Base-by-base conservation (phyloP, 1,284 basidiomycete genomes). In the Pholiota adiposa region DNA sequence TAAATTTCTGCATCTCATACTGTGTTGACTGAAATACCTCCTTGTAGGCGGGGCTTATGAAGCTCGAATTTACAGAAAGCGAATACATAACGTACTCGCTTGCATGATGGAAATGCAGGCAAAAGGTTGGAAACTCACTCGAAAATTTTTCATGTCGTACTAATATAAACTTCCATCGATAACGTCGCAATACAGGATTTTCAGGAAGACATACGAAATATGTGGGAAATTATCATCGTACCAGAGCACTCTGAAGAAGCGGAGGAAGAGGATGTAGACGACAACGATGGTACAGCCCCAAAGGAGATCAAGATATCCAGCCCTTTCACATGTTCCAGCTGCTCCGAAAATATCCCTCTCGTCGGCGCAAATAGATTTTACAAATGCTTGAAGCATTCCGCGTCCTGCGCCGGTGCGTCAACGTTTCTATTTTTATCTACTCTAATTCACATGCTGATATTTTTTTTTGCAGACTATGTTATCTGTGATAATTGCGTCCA, bases 31-130 rank as follows among this genome's bases (percentile, higher is more conserved):
- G 31, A 23, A 7, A 6, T n/a, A 11, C n/a, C 21, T 34, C 36
- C 18, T 44, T 19, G 2, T 18, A 67, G 66, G 66, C 12, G 62
- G 61, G 59, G 31, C 54, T 16, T 64, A 65, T 40, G 66, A 67
- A 51, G 55, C 51, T 34, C 62, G 60, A 8, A 56, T 67, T 16
- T 67, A 67, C 44, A 61, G 60, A n/a, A 63, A 56, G 38, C 60
- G 64, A 34, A 60, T 67, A 14, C 48, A 59, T 18, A 46, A 60
- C n/a, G 18, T 65, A 7, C 38, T 63, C 11, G 48, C 49, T 8
- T 29, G 27, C 4, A 54, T 62, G 33, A 56, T 54, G 27, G 62
- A 67, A 31, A 56, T 60, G 41, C 63, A 62, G 49, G 58, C 54
- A 14, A 36, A 31, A 27, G 63, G 65, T 65, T n/a, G n/a, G n/a